Evolutionary conservation across 2,329 filamentous ascomycete species (phyloP), one percentile per base, ranked within the genome.

Genomic region (Intubia oerlemansii): DNA sequence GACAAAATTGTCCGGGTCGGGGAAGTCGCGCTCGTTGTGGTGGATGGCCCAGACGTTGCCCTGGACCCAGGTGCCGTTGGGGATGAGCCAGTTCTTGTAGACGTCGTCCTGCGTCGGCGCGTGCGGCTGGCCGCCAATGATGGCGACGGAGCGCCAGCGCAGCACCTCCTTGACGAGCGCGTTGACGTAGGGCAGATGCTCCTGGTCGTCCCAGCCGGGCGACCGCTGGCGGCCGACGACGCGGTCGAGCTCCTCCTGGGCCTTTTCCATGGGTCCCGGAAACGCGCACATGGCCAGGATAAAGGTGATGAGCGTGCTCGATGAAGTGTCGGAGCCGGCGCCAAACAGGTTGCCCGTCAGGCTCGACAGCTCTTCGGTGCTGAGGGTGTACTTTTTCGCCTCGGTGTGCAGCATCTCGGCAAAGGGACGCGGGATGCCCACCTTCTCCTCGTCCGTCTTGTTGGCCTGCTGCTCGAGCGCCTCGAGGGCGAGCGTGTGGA

Each of bases 81-180:
- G 62, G 25, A 68, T 59, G 14, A 52, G 40, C 41, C 52, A 56
- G 15, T 53, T 59, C 12, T 54, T 50, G 39, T 60, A 62, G 11
- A 44, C 39, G 36, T 60, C 51, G 28, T 60, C 57, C 29, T 53
- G 46, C 1, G 52, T 57, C 2, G 54, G 53, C 7, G 56, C 53
- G 34, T 62, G 57, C 1, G 62, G 61, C 27, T 59, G 52, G 1
- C 56, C 56, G 11, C 54, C 51, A n/a, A 62, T 53, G 24, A 59
- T 56, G 9, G 54, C 52, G 1, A 64, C 55, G 0, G 62, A 59
- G 5, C 62, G 51, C 61, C 64, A 67, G 3, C 65, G 52, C 9
- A 67, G 43, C 2, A 58, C 51, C 35, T 72, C 66, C 34, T 66
- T 66, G 12, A 66, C 51, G 10, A 64, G 49, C 2, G 57, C 58